Conservation (phyloP, 306 rosid genomes). For the Cotoneaster glaucophyllus region DNA sequence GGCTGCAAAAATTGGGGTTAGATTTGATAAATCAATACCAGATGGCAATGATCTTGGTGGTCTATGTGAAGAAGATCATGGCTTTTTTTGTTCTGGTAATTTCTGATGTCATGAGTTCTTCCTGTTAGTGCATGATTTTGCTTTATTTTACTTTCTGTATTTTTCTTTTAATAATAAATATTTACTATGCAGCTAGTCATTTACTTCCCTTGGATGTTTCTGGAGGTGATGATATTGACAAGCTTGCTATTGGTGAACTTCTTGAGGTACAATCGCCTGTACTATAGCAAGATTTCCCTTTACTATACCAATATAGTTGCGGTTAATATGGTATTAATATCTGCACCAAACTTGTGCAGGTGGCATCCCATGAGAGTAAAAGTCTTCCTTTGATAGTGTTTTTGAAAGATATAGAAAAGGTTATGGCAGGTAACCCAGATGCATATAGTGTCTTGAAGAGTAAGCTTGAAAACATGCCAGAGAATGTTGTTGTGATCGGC, state of each 20-base stretch:
- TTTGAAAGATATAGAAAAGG: constrained; percentile 84
- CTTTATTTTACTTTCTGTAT: neutral
- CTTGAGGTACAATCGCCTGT: constrained; percentile 55
- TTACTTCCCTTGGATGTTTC: constrained; percentile 60
- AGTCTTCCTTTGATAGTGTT: constrained; percentile 61
- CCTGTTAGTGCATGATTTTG: neutral
- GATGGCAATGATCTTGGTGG: constrained; percentile 99
- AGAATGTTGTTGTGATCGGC: constrained; percentile 78
- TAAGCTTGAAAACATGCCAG: constrained; percentile 68
- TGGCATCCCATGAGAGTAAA: constrained; percentile 61
- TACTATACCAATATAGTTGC: constrained; percentile 9
- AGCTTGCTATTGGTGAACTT: constrained; percentile 66
- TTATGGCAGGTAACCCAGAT: constrained; percentile 58
- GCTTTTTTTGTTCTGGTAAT: constrained; percentile 88
- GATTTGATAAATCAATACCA: constrained; percentile 87
- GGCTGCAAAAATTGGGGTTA: constrained; percentile 86
- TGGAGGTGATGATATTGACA: constrained; percentile 78
- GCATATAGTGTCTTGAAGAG: constrained; percentile 45
- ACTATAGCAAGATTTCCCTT: neutral
- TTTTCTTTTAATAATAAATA: constrained; percentile 12
- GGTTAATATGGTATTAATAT: constrained; percentile 18
- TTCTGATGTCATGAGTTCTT: constrained; percentile 10
- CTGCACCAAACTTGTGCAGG: constrained; percentile 34
- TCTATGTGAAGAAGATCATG: constrained; percentile 76
- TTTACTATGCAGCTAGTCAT: constrained; percentile 52